phyloP scores from a whole-genome alignment of 108 stramenopile species.

The Pseudonitzschia pungens region DNA sequence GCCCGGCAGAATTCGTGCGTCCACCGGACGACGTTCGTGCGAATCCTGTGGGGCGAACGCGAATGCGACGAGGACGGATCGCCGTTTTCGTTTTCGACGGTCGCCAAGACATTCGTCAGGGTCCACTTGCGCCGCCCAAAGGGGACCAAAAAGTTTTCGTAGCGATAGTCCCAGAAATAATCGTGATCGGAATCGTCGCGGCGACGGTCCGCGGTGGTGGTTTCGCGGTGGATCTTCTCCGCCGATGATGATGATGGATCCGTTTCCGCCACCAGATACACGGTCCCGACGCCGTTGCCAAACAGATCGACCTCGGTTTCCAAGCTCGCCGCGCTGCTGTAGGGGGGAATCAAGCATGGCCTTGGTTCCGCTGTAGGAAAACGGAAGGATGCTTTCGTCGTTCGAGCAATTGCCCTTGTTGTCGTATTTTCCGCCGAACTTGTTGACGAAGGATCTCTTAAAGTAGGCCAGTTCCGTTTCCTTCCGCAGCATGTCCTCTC shows the following conservation, averaged over 20 bases:
- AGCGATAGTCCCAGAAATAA: not conserved
- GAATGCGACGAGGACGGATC: too few species aligned
- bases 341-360: not conserved
- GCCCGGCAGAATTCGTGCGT: not conserved
- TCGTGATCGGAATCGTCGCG: not conserved
- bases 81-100: not conserved
- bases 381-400: not conserved
- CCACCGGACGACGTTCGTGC: not conserved
- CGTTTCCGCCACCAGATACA: too few species aligned
- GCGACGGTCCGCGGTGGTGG: too few species aligned
- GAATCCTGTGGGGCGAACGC: not conserved
- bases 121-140: not conserved
- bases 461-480: not conserved
- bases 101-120: not conserved
- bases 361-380: not conserved
- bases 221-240: too few species aligned
- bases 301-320: not conserved
- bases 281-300: too few species aligned
- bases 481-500: not conserved
- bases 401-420: not conserved
- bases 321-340: not conserved
- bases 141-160: slow-evolving; percentile 3
- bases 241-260: too few species aligned
- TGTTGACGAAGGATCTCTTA: not conserved
- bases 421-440: not conserved